Evolutionary conservation across 345 rosid species (phyloP), one percentile per base, ranked within the genome.

Genomic region (Brassica incana): DNA sequence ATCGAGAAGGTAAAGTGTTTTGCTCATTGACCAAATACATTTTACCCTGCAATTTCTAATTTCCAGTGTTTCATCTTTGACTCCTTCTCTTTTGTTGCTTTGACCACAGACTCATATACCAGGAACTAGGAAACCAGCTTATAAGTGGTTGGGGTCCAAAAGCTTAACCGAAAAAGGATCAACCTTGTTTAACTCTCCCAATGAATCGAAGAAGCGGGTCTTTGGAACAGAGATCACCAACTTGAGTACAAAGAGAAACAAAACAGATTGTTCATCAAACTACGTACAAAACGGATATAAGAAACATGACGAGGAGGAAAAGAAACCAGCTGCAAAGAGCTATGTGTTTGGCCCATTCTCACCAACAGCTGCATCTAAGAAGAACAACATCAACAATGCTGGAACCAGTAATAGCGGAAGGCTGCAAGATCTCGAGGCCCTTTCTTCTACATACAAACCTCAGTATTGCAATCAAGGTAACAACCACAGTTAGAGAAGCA

Each of bases 211-310:
- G 78, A 93, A 91, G 76, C 87, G 97, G 70, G 68, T 16, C 54
- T 93, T 93, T 80, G 97, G 93, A 12, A 77, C 69, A 74, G 98
- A 93, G 20, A 83, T 93, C 74, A 87, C 93, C 61, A 93, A 91
- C 83, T 35, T 69, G 2, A 63, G 62, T 23, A 61, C 69, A 48
- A 93, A 88, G 84, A 90, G 82, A 86, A 83, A 43, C 40, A 88
- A 74, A 80, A 69, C 75, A 78, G 87, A 83, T 36, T 72, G 67
- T 73, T 79, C 75, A 16, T 52, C 64, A 63, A 74, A 79, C 80
- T 30, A 50, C 61, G 84, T 78, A 29, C 79, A 76, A 80, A 78
- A 62, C 54, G 59, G 43, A 15, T 52, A 62, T 35, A 61, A 69
- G 70, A 69, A 69, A 52, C 29, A 35, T 77, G 71, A 50, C 5